These are phyloP conservation scores for Claviceps sp. DNA, from an alignment of 2,329 filamentous ascomycete species.

Conservation along the genomic window DNA sequence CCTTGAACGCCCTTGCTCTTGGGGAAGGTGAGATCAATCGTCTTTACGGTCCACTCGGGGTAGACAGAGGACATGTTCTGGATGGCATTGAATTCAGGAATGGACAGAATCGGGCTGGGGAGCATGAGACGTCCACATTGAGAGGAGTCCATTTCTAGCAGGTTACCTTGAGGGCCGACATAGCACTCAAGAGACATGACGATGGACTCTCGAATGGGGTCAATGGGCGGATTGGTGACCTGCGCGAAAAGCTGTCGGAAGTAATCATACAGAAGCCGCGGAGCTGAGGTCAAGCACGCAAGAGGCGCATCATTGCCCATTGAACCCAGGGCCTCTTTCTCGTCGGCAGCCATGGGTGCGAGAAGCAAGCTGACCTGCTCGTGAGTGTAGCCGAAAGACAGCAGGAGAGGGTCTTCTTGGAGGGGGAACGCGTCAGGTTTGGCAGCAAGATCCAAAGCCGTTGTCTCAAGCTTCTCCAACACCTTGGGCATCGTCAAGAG, in stretches of 20 bases:
- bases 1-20: constrained; percentile 72
- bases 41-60: constrained; percentile 74
- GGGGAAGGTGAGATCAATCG: constrained; percentile 85
- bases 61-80: constrained; percentile 62
- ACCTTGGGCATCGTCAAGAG: constrained; percentile 71
- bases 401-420: constrained; percentile 72
- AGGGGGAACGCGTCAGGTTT: constrained; percentile 56
- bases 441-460: constrained; percentile 48
- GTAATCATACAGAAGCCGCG: constrained; percentile 85
- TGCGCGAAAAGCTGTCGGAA: constrained; percentile 97
- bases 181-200: constrained; percentile 98
- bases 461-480: constrained; percentile 42
- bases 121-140: constrained; percentile 80
- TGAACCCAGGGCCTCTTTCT: constrained; percentile 90
- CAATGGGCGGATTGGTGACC: constrained; percentile 94
- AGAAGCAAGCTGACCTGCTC: constrained; percentile 89
- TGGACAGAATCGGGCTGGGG: constrained; percentile 77
- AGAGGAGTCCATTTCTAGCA: constrained; percentile 82
- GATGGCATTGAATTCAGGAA: constrained; percentile 80
- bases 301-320: constrained; percentile 96
- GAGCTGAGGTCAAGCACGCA: constrained; percentile 79
- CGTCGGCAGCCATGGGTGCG: constrained; percentile 91
- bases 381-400: constrained; percentile 85
- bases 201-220: constrained; percentile 91
- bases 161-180: constrained; percentile 87